These are phyloP conservation scores for Cryptococcus sp. DNA, from an alignment of 1,284 basidiomycete species.

Conservation along the genomic window DNA sequence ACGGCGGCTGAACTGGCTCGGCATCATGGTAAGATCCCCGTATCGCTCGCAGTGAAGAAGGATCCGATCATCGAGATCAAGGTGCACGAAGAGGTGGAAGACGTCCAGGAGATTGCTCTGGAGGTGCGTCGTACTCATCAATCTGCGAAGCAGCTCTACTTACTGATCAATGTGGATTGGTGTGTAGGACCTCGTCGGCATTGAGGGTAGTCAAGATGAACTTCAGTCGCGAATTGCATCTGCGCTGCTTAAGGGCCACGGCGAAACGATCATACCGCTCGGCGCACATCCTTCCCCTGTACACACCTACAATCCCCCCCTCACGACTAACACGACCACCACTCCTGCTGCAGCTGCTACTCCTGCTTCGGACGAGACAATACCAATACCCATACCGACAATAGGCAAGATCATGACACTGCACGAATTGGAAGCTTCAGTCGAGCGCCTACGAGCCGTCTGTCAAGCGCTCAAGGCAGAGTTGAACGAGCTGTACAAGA, in stretches of 20 bases:
- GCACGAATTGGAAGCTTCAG: conserved; percentile 27
- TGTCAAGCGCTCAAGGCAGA: conserved; percentile 38
- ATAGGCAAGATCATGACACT: conserved; percentile 30
- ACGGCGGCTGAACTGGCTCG: conserved; percentile 45
- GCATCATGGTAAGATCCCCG: conserved; percentile 38
- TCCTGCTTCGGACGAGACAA: not conserved
- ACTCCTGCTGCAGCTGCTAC: no score
- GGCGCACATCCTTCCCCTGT: conserved; percentile 43
- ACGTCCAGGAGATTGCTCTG: conserved; percentile 24
- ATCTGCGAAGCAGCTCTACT: no score
- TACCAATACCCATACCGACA: conserved; percentile 5
- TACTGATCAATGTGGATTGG: not conserved
- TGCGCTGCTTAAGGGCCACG: conserved; percentile 42
- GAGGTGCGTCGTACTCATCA: conserved; percentile 47
- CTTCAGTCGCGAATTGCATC: conserved; percentile 41
- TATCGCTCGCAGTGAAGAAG: conserved; percentile 7
- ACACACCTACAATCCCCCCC: conserved; percentile 25
- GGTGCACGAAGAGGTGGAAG: conserved; percentile 17
- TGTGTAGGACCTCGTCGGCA: conserved; percentile 35
- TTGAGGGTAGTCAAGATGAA: conserved; percentile 30
- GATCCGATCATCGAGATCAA: conserved; percentile 14
- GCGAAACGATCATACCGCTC: conserved; percentile 46
- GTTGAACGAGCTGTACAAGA: conserved; percentile 45
- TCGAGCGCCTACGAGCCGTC: conserved; percentile 29
- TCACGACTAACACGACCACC: conserved; percentile 6